Percentiles rank a stretch among this genome's conserved stretches.
Evolutionary conservation across 2,329 filamentous ascomycete species (phyloP).

Genomic region (Cladosporium colombiae): DNA sequence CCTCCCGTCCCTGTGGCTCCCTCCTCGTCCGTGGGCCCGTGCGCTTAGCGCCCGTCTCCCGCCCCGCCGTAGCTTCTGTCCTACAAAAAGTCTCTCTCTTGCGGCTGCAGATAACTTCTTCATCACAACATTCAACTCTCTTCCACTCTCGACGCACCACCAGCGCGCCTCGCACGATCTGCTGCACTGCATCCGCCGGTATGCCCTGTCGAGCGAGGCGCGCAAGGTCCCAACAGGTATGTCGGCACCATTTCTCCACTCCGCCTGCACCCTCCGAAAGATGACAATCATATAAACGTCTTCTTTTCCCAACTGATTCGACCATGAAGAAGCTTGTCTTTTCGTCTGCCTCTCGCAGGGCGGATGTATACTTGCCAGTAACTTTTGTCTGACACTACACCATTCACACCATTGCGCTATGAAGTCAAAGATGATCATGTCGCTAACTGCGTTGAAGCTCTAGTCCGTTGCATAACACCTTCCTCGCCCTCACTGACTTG

Average conservation of each 20-base stretch:
- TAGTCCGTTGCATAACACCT: neutral
- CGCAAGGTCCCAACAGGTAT: constrained; percentile 9
- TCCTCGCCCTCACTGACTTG: neutral
- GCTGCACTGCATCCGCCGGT: neutral
- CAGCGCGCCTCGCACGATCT: constrained; percentile 1
- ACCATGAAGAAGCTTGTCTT: constrained; percentile 77
- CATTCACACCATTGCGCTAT: constrained; percentile 8
- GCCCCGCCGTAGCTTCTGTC: neutral
- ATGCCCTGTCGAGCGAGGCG: neutral
- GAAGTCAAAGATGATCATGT: neutral
- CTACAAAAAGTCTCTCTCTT: constrained; percentile 8
- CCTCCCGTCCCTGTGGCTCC: too few relatives aligned
- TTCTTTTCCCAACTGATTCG: constrained; percentile 90
- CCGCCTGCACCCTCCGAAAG: constrained; percentile 47
- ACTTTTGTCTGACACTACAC: constrained; percentile 68
- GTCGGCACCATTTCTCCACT: constrained; percentile 10
- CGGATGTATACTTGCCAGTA: constrained; percentile 91
- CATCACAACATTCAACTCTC: constrained; percentile 2
- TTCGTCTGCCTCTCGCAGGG: constrained; percentile 64
- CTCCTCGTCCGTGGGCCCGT: neutral
- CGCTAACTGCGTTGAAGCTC: constrained; percentile 12
- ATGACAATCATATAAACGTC: constrained; percentile 73
- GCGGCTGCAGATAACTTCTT: neutral
- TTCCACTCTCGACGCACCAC: neutral
- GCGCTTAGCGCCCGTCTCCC: neutral